phyloP scores from a whole-genome alignment of 2,329 filamentous ascomycete species.

The Thermoascus crustaceus region DNA sequence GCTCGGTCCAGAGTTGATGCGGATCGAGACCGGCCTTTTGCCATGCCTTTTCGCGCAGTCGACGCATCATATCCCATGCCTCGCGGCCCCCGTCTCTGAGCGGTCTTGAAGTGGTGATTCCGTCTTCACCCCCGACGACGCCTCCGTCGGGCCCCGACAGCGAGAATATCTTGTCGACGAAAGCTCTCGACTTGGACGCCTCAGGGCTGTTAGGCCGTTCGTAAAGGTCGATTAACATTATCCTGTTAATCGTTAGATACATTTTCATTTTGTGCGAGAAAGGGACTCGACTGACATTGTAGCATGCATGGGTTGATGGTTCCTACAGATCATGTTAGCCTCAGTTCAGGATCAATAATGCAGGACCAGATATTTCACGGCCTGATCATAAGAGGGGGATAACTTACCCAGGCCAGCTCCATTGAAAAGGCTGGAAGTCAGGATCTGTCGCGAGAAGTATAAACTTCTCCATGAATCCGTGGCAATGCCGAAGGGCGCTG shows the following conservation, averaged over 20 bases:
- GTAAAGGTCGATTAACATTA: conserved; percentile 43
- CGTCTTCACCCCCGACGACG: conserved; percentile 39
- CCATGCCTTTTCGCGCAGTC: conserved; percentile 41
- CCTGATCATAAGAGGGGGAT: background rate
- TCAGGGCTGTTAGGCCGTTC: conserved; percentile 39
- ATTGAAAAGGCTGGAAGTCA: conserved; percentile 41
- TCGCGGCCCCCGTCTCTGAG: conserved; percentile 41
- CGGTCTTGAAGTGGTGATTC: conserved; percentile 35
- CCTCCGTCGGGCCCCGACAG: conserved; percentile 38
- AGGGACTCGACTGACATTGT: conserved; percentile 24
- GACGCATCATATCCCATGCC: conserved; percentile 42
- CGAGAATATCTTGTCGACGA: conserved; percentile 40
- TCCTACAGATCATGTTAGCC: conserved; percentile 18
- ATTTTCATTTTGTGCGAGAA: background rate
- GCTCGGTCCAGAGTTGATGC: conserved; percentile 39
- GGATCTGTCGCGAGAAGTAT: conserved; percentile 40
- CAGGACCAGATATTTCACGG: no score
- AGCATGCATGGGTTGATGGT: conserved; percentile 38
- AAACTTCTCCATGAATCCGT: conserved; percentile 43
- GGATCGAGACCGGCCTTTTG: conserved; percentile 41
- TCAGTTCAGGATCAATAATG: background rate
- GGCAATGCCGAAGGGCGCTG: conserved; percentile 39
- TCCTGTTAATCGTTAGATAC: conserved; percentile 19
- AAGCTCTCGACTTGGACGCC: conserved; percentile 36
- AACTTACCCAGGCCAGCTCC: conserved; percentile 39